Conservation (phyloP, 345 rosid species). For the Eucalyptus curtisii region DNA sequence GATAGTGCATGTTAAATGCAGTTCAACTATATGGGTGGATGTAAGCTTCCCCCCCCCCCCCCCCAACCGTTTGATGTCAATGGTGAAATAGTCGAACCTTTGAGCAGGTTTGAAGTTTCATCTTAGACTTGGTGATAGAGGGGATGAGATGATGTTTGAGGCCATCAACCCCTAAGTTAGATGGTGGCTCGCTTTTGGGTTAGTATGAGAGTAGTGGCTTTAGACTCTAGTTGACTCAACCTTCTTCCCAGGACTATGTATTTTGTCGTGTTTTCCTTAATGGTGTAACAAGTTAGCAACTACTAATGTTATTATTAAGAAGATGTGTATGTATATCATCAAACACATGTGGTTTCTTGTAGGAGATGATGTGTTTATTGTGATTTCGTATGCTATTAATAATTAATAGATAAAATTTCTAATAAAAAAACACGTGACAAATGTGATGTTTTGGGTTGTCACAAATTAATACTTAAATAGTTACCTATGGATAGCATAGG, state of each 20-base stretch:
- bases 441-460: fast-evolving
- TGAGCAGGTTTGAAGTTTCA: neutral
- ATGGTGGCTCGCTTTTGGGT: neutral
- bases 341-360: neutral
- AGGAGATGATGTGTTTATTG: neutral
- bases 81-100: neutral
- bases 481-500: neutral
- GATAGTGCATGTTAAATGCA: neutral
- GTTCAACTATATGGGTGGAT: neutral
- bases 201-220: neutral
- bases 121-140: neutral
- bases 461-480: neutral
- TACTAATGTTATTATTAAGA: too few relatives aligned
- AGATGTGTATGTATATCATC: neutral
- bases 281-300: neutral
- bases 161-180: neutral
- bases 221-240: neutral
- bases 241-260: neutral
- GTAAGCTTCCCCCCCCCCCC: neutral
- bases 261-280: neutral
- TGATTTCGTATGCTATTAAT: too few relatives aligned
- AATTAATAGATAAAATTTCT: too few relatives aligned
- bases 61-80: neutral
- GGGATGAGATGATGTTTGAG: too few relatives aligned
- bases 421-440: neutral